phyloP scores from a whole-genome alignment of 805 yeast genomes.

The Ogataea corticis region DNA sequence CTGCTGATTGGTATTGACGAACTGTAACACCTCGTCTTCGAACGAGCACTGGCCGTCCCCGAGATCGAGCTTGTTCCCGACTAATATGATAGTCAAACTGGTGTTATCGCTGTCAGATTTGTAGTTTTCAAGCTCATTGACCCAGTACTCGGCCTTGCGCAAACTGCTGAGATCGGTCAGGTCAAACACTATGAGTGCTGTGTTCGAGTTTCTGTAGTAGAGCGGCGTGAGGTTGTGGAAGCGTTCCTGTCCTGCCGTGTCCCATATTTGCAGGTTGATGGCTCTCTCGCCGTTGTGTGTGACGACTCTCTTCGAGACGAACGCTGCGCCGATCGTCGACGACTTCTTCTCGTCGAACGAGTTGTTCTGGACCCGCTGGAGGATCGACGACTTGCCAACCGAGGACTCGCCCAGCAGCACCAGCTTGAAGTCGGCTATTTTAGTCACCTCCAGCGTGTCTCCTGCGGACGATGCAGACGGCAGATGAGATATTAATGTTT shows the following conservation, averaged over 20 bases:
- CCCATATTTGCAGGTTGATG: conserved; percentile 75
- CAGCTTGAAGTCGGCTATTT: conserved; percentile 35
- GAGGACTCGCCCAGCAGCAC: conserved; percentile 52
- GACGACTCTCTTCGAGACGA: conserved; percentile 76
- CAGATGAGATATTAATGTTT: conserved; percentile 22
- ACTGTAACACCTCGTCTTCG: conserved; percentile 23
- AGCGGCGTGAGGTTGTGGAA: conserved; percentile 82
- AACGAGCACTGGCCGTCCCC: conserved; percentile 28
- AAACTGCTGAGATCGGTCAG: conserved; percentile 56
- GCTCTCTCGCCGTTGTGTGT: conserved; percentile 28
- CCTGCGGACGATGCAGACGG: background rate
- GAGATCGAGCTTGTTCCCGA: conserved; percentile 85
- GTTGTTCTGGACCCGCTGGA: conserved; percentile 71
- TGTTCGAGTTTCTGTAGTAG: conserved; percentile 78
- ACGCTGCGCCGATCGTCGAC: conserved; percentile 98
- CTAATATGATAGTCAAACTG: conserved; percentile 44
- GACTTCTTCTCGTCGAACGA: conserved; percentile 78
- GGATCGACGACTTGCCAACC: conserved; percentile 72
- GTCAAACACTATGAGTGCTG: conserved; percentile 89
- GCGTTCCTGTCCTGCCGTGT: conserved; percentile 95
- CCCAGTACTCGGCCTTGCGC: conserved; percentile 82
- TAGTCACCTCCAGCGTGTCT: conserved; percentile 18
- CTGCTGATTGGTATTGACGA: conserved; percentile 24
- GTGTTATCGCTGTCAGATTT: conserved; percentile 23
- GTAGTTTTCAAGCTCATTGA: conserved; percentile 62